Percentiles rank a stretch among this genome's conserved stretches.
These are phyloP conservation scores for Sicyos edulis DNA, from an alignment of 306 rosid species.

Conservation along the genomic window DNA sequence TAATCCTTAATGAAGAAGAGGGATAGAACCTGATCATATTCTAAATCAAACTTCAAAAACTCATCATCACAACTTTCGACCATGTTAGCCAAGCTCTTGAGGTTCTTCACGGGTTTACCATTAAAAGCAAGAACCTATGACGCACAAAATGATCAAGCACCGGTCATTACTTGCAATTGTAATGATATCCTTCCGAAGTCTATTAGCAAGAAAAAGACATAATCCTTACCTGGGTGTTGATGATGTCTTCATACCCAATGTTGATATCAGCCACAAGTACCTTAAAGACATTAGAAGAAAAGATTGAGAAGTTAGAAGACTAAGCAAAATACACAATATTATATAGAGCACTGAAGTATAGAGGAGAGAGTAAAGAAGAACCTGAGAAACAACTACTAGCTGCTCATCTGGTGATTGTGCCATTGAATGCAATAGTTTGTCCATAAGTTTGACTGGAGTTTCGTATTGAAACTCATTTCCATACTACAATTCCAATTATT, in stretches of 20 bases:
- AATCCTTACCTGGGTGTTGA: slow-evolving; percentile 72
- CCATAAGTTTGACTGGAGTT: slow-evolving; percentile 93
- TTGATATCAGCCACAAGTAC: slow-evolving; percentile 95
- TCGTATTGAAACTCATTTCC: slow-evolving; percentile 88
- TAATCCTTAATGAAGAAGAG: background rate
- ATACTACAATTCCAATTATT: slow-evolving; percentile 44
- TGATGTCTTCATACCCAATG: slow-evolving; percentile 91
- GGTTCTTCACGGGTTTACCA: slow-evolving; percentile 81
- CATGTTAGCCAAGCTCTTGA: slow-evolving; percentile 77
- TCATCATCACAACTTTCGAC: slow-evolving; percentile 76
- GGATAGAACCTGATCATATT: slow-evolving; percentile 71
- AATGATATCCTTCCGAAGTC: background rate
- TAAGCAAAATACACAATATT: background rate
- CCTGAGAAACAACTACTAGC: slow-evolving; percentile 93
- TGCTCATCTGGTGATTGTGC: slow-evolving; percentile 84
- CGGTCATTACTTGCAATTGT: background rate
- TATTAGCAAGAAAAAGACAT: background rate
- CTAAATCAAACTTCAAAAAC: slow-evolving; percentile 71
- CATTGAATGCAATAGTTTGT: slow-evolving; percentile 77
- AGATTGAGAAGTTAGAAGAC: background rate
- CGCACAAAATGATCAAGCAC: background rate
- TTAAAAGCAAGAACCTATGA: slow-evolving; percentile 74
- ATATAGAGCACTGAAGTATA: background rate
- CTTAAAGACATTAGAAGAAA: slow-evolving; percentile 34
- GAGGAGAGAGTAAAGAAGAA: slow-evolving; percentile 26